These are phyloP conservation scores for Pseudocercospora macadamiae DNA, from an alignment of 2,329 filamentous ascomycete species.

Conservation along the genomic window DNA sequence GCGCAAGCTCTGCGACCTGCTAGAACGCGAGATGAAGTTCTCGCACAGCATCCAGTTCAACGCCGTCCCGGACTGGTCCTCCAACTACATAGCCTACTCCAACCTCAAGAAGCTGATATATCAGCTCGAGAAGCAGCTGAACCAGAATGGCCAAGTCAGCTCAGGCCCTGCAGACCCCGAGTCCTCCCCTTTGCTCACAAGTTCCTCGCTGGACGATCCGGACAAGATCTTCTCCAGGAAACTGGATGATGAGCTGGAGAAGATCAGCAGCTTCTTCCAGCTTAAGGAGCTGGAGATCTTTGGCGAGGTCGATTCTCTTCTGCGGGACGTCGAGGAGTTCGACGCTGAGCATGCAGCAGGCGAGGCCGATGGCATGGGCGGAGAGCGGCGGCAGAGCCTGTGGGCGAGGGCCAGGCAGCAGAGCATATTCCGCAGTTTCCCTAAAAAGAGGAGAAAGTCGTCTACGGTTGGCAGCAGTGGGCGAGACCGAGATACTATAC, in stretches of 20 bases:
- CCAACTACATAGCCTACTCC: conserved; percentile 96
- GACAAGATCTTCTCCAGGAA: conserved; percentile 80
- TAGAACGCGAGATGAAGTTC: conserved; percentile 96
- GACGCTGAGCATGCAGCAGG: conserved; percentile 56
- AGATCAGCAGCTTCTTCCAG: conserved; percentile 88
- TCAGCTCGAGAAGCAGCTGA: conserved; percentile 81
- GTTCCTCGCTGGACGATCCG: conserved; percentile 62
- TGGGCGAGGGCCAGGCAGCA: conserved; percentile 39
- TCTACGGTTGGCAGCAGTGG: conserved; percentile 44
- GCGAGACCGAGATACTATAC: conserved; percentile 51
- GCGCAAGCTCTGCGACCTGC: conserved; percentile 70
- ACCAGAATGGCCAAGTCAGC: conserved; percentile 52
- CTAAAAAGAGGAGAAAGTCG: conserved; percentile 47
- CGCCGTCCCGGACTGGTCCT: conserved; percentile 99
- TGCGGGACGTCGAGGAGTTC: conserved; percentile 72
- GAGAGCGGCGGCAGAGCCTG: conserved; percentile 35
- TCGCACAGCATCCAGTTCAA: conserved; percentile 99
- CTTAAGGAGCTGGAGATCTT: conserved; percentile 87
- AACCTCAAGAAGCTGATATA: conserved; percentile 99
- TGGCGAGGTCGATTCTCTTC: conserved; percentile 75
- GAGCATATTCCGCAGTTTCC: conserved; percentile 58
- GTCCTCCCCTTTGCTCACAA: conserved; percentile 74
- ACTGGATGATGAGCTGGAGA: conserved; percentile 87
- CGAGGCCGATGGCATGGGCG: conserved; percentile 35
- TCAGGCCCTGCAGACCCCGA: conserved; percentile 67